A percentile compares a stretch with the other conserved stretches of the same genome.
These are phyloP conservation scores for Ophiorrhiza pumila DNA, from an alignment of 257 asterid genomes.

Conservation along the genomic window DNA sequence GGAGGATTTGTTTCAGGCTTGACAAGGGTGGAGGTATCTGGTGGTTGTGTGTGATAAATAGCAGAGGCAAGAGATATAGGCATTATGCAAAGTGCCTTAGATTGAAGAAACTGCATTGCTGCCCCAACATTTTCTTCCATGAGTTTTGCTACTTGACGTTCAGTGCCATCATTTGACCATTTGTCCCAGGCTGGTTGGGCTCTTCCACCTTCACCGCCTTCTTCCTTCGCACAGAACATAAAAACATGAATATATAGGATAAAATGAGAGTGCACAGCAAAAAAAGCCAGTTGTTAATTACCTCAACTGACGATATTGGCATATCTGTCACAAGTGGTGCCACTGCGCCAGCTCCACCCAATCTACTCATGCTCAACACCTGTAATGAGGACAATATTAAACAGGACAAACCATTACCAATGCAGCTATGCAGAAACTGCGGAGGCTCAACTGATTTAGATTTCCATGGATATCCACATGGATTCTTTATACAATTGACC, in stretches of 20 bases:
- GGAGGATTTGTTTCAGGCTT: constrained; percentile 68
- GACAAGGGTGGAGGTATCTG: constrained; percentile 49
- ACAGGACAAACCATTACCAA: constrained; percentile 3
- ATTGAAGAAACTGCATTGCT: constrained; percentile 97
- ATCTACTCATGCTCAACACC: constrained; percentile 99
- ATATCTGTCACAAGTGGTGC: constrained; percentile 97
- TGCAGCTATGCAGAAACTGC: constrained; percentile 15
- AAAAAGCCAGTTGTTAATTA: constrained; percentile 17
- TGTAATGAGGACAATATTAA: constrained; percentile 32
- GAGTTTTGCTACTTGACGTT: constrained; percentile 90
- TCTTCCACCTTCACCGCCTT: constrained; percentile 58
- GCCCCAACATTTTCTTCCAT: constrained; percentile 99
- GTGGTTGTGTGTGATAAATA: constrained; percentile 77
- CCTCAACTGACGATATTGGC: constrained; percentile 80
- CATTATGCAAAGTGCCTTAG: constrained; percentile 96
- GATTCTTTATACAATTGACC: not conserved
- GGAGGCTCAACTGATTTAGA: constrained; percentile 5
- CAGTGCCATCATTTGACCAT: constrained; percentile 99
- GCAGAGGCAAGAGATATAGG: constrained; percentile 93
- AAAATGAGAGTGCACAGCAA: not conserved
- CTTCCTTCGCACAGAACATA: constrained; percentile 48
- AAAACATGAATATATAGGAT: not conserved
- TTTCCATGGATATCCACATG: not conserved
- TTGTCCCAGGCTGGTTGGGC: constrained; percentile 94
- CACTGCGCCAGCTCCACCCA: constrained; percentile 98